These are phyloP conservation scores for Metroxylon sagu DNA, from an alignment of 176 grass and related monocot species.

Conservation along the genomic window DNA sequence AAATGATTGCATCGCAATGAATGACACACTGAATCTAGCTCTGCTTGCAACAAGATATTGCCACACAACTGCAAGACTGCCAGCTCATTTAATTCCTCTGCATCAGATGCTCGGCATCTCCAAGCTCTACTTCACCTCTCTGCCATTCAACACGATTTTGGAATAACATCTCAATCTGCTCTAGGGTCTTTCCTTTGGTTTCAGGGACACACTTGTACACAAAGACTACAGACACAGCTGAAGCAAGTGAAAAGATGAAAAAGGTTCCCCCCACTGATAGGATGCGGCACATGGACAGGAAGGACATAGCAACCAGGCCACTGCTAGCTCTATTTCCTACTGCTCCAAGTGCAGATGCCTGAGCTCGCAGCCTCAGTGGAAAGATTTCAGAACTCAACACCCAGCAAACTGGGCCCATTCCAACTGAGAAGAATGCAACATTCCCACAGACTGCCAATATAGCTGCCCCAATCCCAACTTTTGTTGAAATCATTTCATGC, in stretches of 20 bases:
- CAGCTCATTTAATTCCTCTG: not conserved
- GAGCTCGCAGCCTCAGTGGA: conserved; percentile 58
- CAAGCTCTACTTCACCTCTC: conserved; percentile 37
- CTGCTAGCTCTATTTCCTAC: conserved; percentile 54
- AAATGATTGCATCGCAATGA: too few species aligned
- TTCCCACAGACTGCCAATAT: conserved; percentile 60
- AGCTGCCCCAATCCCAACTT: conserved; percentile 24
- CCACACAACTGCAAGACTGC: too few species aligned
- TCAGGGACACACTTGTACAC: conserved; percentile 56
- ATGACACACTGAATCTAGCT: too few species aligned
- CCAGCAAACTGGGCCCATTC: conserved; percentile 62
- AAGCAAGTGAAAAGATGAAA: conserved; percentile 40
- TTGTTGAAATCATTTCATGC: conserved; percentile 18
- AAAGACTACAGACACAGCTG: conserved; percentile 48
- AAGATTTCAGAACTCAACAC: conserved; percentile 71
- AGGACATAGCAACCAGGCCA: conserved; percentile 68
- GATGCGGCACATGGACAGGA: conserved; percentile 47
- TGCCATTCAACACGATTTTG: not conserved
- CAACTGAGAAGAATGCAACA: conserved; percentile 73
- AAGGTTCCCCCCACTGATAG: conserved; percentile 51
- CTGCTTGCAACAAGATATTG: too few species aligned
- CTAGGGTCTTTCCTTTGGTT: conserved; percentile 60
- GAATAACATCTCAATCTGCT: conserved; percentile 67
- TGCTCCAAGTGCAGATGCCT: conserved; percentile 43
- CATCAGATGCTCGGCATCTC: conserved; percentile 28